Conservation (phyloP, 805 yeast species). For the Nakazawaea holstii region DNA sequence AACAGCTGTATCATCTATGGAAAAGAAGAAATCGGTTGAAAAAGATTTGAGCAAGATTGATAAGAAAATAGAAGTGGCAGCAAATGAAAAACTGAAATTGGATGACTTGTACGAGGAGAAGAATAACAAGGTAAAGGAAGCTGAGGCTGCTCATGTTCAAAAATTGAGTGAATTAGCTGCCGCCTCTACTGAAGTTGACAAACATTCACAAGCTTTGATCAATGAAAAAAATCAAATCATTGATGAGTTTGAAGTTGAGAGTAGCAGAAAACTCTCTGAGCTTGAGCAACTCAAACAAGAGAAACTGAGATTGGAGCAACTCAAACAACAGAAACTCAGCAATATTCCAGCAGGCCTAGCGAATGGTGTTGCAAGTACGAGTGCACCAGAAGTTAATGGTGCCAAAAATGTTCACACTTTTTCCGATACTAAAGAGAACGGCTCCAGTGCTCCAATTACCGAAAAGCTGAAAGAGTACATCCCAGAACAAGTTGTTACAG, state of each 20-base stretch:
- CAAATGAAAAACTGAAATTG: neutral
- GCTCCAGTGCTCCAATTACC: neutral
- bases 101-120: neutral
- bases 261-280: neutral
- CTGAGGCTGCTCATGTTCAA: neutral
- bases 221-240: conserved; percentile 13
- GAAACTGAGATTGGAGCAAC: conserved; percentile 1
- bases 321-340: neutral
- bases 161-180: neutral
- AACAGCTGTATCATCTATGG: neutral
- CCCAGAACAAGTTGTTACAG: neutral
- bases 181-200: conserved; percentile 9
- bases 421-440: neutral
- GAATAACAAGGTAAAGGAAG: neutral
- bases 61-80: neutral
- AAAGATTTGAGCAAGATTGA: neutral
- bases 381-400: too few relatives aligned
- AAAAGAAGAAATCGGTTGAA: neutral
- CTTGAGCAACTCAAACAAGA: conserved; percentile 2
- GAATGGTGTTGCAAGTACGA: neutral
- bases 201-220: conserved; percentile 15
- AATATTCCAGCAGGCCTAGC: neutral
- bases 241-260: conserved; percentile 1
- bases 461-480: neutral
- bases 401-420: too few relatives aligned